These are phyloP conservation scores for Ilyonectria mors-panacis DNA, from an alignment of 2,329 filamentous ascomycete species.

Conservation along the genomic window DNA sequence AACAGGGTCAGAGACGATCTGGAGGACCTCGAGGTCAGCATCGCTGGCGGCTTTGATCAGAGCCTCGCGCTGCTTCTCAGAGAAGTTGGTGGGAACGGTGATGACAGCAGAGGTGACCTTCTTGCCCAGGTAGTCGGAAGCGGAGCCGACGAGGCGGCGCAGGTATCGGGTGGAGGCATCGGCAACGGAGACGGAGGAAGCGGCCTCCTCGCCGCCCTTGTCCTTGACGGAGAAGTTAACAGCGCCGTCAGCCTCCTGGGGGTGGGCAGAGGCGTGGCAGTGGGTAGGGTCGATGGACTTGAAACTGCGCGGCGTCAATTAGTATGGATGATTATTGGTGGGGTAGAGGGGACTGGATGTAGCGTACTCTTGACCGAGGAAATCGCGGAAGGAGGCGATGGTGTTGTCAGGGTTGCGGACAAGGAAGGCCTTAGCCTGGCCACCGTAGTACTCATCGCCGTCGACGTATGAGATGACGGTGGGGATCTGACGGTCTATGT, in stretches of 20 bases:
- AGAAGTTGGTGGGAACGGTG: constrained; percentile 94
- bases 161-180: constrained; percentile 91
- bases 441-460: constrained; percentile 96
- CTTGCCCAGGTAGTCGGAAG: constrained; percentile 93
- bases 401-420: constrained; percentile 95
- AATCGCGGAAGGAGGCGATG: constrained; percentile 95
- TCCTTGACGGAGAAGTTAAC: constrained; percentile 90
- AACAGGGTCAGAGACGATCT: constrained; percentile 93
- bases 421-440: constrained; percentile 94
- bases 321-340: constrained; percentile 33
- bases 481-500: constrained; percentile 93
- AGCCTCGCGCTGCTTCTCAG: constrained; percentile 87
- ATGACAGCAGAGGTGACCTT: constrained; percentile 95
- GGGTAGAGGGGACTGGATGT: background rate
- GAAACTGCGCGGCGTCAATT: constrained; percentile 68
- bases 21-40: constrained; percentile 89
- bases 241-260: constrained; percentile 78
- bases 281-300: constrained; percentile 97
- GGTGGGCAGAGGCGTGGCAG: constrained; percentile 93
- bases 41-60: constrained; percentile 83
- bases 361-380: constrained; percentile 89
- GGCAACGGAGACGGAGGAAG: constrained; percentile 80
- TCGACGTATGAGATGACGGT: constrained; percentile 94
- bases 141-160: constrained; percentile 83
- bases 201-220: constrained; percentile 72